phyloP scores from a whole-genome alignment of 345 rosid genomes.

The Eucalyptus cladocalyx region DNA sequence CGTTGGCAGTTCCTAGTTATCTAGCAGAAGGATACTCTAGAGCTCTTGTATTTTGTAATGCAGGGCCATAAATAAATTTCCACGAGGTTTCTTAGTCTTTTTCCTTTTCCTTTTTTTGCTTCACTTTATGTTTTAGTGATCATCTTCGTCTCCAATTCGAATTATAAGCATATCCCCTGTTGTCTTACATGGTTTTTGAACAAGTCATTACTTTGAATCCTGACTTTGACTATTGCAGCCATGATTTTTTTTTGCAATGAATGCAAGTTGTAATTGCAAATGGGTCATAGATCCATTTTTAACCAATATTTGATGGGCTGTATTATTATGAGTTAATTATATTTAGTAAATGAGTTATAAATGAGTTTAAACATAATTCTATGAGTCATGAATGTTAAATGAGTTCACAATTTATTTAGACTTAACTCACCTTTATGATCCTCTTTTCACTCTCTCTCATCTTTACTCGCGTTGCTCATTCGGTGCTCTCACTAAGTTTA shows the following conservation, averaged over 20 bases:
- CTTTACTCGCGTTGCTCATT: fast-evolving
- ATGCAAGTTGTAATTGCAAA: not conserved
- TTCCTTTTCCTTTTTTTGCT: not conserved
- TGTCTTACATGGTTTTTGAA: not conserved
- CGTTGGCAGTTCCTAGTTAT: not conserved
- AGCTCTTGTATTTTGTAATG: not conserved
- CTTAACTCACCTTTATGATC: not conserved
- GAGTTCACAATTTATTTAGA: not conserved
- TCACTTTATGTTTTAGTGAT: not conserved
- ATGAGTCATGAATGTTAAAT: too few relatives aligned
- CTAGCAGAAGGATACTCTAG: not conserved
- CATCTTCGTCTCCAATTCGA: not conserved
- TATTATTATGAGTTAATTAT: not conserved
- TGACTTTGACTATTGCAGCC: not conserved
- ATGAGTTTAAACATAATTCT: not conserved
- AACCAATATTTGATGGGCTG: not conserved
- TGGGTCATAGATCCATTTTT: not conserved
- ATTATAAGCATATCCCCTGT: not conserved
- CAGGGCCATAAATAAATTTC: not conserved
- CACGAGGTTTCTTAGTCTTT: not conserved
- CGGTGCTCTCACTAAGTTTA: not conserved
- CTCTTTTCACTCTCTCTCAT: too few relatives aligned
- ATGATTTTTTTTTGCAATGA: not conserved
- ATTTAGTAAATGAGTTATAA: not conserved
- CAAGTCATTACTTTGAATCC: not conserved